Conservation (phyloP, 2,329 filamentous ascomycete genomes). For the Pestalotiopsis sp. region DNA sequence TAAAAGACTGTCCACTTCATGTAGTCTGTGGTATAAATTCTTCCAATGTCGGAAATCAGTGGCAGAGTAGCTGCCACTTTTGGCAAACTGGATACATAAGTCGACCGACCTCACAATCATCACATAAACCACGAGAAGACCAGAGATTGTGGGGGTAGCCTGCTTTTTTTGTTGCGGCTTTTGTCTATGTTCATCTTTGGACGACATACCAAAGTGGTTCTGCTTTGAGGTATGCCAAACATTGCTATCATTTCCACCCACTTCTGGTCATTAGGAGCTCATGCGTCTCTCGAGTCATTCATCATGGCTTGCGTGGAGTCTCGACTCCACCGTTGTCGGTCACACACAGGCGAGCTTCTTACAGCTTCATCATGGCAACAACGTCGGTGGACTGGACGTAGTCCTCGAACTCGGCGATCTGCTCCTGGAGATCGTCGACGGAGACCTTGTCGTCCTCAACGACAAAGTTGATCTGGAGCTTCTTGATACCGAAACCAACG, state of each 20-base stretch:
- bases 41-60: too few species aligned
- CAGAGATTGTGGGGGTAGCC: neutral
- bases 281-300: slow-evolving; percentile 29
- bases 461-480: slow-evolving; percentile 98
- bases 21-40: too few species aligned
- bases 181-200: slow-evolving; percentile 7
- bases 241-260: slow-evolving; percentile 14
- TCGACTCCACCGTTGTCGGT: slow-evolving; percentile 19
- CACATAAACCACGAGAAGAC: neutral
- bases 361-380: slow-evolving; percentile 91
- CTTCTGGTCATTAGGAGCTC: slow-evolving; percentile 31
- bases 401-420: slow-evolving; percentile 85
- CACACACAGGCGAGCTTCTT: slow-evolving; percentile 39
- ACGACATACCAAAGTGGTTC: neutral
- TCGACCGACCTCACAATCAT: neutral
- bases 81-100: too few species aligned
- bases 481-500: slow-evolving; percentile 97
- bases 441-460: slow-evolving; percentile 97
- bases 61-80: too few species aligned
- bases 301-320: slow-evolving; percentile 29
- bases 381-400: slow-evolving; percentile 94
- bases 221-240: slow-evolving; percentile 3
- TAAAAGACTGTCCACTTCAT: too few species aligned
- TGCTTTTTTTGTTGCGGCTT: slow-evolving; percentile 9
- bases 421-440: slow-evolving; percentile 80